A percentile compares a stretch with the other conserved stretches of the same genome.
These are phyloP conservation scores for Cercospora sp. DNA, from an alignment of 2,329 filamentous ascomycete genomes.

Conservation along the genomic window DNA sequence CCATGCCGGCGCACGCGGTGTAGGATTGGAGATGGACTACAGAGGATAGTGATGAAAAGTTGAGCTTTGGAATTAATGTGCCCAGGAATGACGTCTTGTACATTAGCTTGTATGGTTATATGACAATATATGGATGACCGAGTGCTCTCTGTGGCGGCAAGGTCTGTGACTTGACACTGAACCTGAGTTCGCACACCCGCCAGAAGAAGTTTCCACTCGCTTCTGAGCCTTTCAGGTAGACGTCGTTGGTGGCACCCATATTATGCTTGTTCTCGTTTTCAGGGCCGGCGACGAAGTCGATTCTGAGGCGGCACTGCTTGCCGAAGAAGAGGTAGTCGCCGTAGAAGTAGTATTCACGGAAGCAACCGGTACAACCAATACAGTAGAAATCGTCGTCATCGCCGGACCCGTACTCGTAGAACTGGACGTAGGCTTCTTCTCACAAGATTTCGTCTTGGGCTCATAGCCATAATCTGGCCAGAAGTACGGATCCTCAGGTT, in stretches of 20 bases:
- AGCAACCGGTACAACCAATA: constrained; percentile 3
- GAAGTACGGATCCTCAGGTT: neutral
- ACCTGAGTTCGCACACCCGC: neutral
- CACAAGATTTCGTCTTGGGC: neutral
- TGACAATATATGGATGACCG: neutral
- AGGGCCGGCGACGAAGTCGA: neutral
- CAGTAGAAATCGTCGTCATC: constrained; percentile 8
- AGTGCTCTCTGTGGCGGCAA: neutral
- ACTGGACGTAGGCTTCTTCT: neutral
- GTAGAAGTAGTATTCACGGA: neutral
- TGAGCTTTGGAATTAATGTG: neutral
- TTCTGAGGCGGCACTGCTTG: neutral
- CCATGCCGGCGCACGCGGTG: neutral
- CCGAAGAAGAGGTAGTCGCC: neutral
- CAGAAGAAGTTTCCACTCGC: neutral
- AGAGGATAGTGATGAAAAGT: neutral
- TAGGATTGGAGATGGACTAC: neutral
- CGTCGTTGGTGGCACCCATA: neutral
- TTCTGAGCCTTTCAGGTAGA: neutral
- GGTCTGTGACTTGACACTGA: neutral
- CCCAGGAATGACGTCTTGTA: neutral
- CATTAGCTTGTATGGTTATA: neutral
- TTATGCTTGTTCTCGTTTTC: neutral
- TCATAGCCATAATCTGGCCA: constrained; percentile 8
- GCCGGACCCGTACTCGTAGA: neutral